Percentiles rank a stretch among this genome's conserved stretches.
phyloP scores from a whole-genome alignment of 352 stramenopile species.

The Globisporangium orthogonon region DNA sequence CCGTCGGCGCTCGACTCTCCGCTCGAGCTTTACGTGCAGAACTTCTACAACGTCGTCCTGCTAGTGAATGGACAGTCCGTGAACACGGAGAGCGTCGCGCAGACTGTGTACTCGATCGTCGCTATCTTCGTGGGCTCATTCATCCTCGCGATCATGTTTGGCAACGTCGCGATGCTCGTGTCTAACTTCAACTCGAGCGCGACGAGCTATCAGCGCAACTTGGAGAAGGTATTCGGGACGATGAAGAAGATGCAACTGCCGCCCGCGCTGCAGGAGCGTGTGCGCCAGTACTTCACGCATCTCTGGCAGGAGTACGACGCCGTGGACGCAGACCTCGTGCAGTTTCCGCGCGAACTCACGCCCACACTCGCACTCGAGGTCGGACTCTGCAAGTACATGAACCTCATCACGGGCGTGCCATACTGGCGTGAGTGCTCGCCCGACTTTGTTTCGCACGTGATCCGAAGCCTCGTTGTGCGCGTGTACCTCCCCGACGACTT shows the following conservation, averaged over 20 bases:
- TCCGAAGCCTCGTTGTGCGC: slow-evolving; percentile 37
- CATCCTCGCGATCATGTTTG: slow-evolving; percentile 52
- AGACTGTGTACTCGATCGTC: slow-evolving; percentile 40
- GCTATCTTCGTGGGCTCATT: slow-evolving; percentile 41
- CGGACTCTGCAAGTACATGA: slow-evolving; percentile 66
- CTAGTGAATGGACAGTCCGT: slow-evolving; percentile 56
- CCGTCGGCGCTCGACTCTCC: background rate
- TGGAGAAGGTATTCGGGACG: slow-evolving; percentile 48
- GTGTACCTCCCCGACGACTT: slow-evolving; percentile 65
- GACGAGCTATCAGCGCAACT: slow-evolving; percentile 57
- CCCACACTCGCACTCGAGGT: slow-evolving; percentile 63
- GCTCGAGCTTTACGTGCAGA: slow-evolving; percentile 20
- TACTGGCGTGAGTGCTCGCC: slow-evolving; percentile 29
- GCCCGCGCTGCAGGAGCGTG: slow-evolving; percentile 34
- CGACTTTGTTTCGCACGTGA: slow-evolving; percentile 50
- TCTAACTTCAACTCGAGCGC: slow-evolving; percentile 52
- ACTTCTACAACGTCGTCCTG: slow-evolving; percentile 40
- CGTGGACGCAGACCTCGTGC: slow-evolving; percentile 41
- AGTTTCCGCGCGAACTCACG: slow-evolving; percentile 48
- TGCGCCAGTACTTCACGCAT: slow-evolving; percentile 67
- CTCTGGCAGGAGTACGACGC: slow-evolving; percentile 65
- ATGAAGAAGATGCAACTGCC: slow-evolving; percentile 53
- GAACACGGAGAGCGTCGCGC: slow-evolving; percentile 6
- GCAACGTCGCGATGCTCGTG: slow-evolving; percentile 52
- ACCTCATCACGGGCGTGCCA: slow-evolving; percentile 42